Evolutionary conservation across 176 grass and related monocot genomes (phyloP).

Genomic region (Hordeum vulgare): MorexV3_pseudomolecules_assembly NC_058518.1:476865605-476866104

Average conservation of each 20-base stretch:
- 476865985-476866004: background rate
- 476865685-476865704: background rate
- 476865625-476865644: background rate
- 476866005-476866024: slow-evolving; percentile 58
- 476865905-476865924: background rate
- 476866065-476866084: slow-evolving; percentile 80
- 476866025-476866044: slow-evolving; percentile 83
- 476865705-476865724: background rate
- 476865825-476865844: background rate
- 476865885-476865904: background rate
- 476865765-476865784: background rate
- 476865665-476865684: slow-evolving; percentile 1
- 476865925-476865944: background rate
- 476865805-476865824: background rate
- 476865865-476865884: background rate
- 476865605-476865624: background rate
- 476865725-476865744: background rate
- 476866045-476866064: slow-evolving; percentile 78
- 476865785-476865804: background rate
- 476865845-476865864: background rate
- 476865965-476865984: background rate
- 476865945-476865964: background rate
- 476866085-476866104: slow-evolving; percentile 70
- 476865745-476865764: background rate
- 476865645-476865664: background rate